Percentiles rank a stretch among this genome's conserved stretches.
Evolutionary conservation across 768 basidiomycete species (phyloP).

Genomic region (Asterophora lycoperdoides): DNA sequence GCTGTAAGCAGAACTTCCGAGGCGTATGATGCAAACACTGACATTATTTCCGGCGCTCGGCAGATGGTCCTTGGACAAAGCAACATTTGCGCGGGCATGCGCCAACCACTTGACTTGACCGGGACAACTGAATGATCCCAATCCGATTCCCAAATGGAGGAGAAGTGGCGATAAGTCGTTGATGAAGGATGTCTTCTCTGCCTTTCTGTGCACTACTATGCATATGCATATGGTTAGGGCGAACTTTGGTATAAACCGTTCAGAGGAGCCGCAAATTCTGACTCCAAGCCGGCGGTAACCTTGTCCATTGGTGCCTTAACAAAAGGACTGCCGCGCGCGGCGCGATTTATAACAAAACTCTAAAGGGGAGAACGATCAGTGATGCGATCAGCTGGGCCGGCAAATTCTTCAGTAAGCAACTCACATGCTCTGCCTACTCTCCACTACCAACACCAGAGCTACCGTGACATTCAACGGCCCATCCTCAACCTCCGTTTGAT

Average conservation of each 20-base stretch:
- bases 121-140: background rate
- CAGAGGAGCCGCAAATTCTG: background rate
- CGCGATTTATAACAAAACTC: too few species aligned
- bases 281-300: background rate
- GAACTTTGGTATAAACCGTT: background rate
- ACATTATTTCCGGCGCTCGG: slow-evolving; percentile 8
- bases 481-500: too few species aligned
- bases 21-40: slow-evolving; percentile 11
- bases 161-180: background rate
- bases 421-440: too few species aligned
- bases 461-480: too few species aligned
- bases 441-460: too few species aligned
- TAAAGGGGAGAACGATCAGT: too few species aligned
- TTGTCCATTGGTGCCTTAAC: background rate
- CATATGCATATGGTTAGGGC: background rate
- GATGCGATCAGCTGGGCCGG: too few species aligned
- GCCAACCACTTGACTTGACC: background rate
- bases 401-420: too few species aligned
- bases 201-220: too few species aligned
- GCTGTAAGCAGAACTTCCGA: background rate
- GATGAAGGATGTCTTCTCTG: background rate
- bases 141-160: slow-evolving; percentile 1
- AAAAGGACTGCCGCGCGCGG: too few species aligned
- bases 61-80: slow-evolving; percentile 1
- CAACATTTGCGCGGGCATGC: slow-evolving; percentile 3